Percentiles rank a stretch among this genome's conserved stretches.
These are phyloP conservation scores for Daucus carota DNA, from an alignment of 129 eudicot genomes.

Conservation along the genomic window DNA sequence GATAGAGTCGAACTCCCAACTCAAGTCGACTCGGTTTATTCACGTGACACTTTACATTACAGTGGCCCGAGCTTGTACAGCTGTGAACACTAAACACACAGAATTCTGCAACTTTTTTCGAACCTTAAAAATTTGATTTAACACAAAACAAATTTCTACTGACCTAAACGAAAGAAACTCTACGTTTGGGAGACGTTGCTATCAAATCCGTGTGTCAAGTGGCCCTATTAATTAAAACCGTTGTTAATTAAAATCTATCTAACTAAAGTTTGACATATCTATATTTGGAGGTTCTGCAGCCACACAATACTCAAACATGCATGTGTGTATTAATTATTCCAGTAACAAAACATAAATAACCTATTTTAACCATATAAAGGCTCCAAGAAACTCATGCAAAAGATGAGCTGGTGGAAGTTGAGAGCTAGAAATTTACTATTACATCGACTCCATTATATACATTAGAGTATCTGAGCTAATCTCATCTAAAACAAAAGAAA, in stretches of 20 bases:
- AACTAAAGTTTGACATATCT: background rate
- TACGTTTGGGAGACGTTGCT: background rate
- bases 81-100: no score
- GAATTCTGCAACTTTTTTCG: background rate
- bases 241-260: background rate
- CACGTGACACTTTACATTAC: background rate
- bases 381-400: background rate
- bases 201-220: background rate
- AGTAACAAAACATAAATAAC: background rate
- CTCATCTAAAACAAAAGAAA: background rate
- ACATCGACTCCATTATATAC: background rate
- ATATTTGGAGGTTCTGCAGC: background rate
- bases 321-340: background rate
- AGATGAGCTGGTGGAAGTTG: constrained; percentile 10
- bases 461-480: background rate
- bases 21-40: no score
- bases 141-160: no score
- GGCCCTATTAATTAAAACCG: background rate
- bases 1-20: no score
- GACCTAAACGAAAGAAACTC: background rate
- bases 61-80: background rate
- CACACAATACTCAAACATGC: background rate
- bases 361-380: background rate
- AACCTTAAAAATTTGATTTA: no score
- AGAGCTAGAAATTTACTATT: background rate